phyloP scores from a whole-genome alignment of 2,329 filamentous ascomycete species.

The Colletotrichum melonis region DNA sequence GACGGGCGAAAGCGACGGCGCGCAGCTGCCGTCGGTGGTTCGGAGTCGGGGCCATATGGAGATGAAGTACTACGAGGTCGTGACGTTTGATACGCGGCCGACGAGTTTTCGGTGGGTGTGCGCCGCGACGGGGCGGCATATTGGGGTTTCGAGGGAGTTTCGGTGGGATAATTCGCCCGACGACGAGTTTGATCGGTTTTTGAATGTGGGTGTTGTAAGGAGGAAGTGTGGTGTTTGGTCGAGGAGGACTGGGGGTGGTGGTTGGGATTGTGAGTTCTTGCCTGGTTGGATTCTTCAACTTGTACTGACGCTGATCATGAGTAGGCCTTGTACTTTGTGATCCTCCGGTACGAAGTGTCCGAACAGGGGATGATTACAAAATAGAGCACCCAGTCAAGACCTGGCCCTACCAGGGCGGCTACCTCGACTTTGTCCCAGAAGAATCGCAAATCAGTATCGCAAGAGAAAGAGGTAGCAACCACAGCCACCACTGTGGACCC shows the following conservation, averaged over 20 bases:
- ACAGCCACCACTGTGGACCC: conserved; percentile 31
- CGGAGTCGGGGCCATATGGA: conserved; percentile 31
- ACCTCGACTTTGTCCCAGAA: conserved; percentile 41
- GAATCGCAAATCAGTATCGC: conserved; percentile 32
- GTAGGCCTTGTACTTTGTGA: conserved; percentile 40
- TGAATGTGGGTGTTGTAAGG: conserved; percentile 38
- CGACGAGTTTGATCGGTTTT: conserved; percentile 34
- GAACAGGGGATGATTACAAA: conserved; percentile 36
- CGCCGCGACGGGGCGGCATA: conserved; percentile 39
- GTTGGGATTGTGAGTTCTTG: conserved; percentile 39
- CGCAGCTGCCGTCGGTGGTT: conserved; percentile 38
- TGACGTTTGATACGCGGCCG: conserved; percentile 37
- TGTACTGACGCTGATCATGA: neutral
- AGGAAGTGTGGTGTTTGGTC: conserved; percentile 41
- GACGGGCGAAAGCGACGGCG: conserved; percentile 39
- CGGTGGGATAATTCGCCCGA: conserved; percentile 25
- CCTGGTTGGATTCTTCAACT: too few species aligned
- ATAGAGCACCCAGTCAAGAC: conserved; percentile 33
- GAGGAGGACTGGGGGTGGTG: conserved; percentile 24
- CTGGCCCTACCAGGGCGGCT: conserved; percentile 39
- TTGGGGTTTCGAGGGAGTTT: conserved; percentile 37
- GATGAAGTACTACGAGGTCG: conserved; percentile 40
- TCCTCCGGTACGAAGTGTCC: conserved; percentile 37
- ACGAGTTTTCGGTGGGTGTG: conserved; percentile 39
- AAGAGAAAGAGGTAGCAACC: neutral